Evolutionary conservation across 164 flowering plant species (phyloP).

Genomic region (Magnolia kwangsiensis): DNA sequence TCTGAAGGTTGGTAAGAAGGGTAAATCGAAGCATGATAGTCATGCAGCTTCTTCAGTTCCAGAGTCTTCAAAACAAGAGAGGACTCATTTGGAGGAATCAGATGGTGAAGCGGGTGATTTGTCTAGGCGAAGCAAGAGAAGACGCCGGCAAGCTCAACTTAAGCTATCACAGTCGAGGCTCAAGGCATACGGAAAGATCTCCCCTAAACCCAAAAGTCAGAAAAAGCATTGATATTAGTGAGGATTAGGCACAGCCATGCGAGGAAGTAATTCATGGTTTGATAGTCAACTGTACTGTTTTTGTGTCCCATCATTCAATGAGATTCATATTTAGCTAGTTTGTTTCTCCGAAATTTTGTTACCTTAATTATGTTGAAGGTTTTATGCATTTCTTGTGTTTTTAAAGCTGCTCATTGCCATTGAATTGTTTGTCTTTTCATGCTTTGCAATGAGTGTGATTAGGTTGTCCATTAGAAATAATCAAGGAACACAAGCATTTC

Average conservation of each 20-base stretch:
- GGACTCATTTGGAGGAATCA: constrained; percentile 19
- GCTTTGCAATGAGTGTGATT: neutral
- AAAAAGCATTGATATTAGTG: constrained; percentile 29
- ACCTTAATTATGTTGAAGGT: neutral
- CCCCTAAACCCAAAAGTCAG: constrained; percentile 37
- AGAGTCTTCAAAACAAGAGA: constrained; percentile 19
- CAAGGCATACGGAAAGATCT: constrained; percentile 51
- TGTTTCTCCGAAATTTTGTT: neutral
- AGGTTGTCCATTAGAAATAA: neutral
- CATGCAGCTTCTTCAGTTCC: constrained; percentile 9
- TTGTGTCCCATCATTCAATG: neutral
- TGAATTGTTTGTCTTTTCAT: neutral
- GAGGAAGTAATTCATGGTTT: neutral
- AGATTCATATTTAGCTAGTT: neutral
- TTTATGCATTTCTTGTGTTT: neutral
- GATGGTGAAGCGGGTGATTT: constrained; percentile 27
- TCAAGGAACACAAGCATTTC: too few relatives aligned
- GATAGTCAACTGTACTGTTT: neutral
- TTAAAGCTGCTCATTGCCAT: neutral
- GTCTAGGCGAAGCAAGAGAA: constrained; percentile 52
- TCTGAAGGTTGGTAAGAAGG: constrained; percentile 23
- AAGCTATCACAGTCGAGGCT: constrained; percentile 49
- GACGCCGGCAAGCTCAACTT: constrained; percentile 37
- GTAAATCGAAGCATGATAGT: constrained; percentile 17
- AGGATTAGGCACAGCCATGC: neutral